Base-by-base conservation (phyloP, 345 rosid species). In the Alliaria petiolata region DNA sequence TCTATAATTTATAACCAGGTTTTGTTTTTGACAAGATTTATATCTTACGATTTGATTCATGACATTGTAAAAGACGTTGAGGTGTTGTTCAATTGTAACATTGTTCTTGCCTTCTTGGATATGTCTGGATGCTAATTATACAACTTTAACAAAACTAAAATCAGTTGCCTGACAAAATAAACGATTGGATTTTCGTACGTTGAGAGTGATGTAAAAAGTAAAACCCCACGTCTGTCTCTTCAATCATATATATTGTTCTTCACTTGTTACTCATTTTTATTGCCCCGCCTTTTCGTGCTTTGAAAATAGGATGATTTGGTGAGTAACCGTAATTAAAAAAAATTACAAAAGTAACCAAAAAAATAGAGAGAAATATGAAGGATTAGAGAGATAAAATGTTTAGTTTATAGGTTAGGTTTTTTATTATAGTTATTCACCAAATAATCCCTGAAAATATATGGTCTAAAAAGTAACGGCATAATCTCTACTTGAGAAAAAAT, bases 151-250 rank as follows among this genome's bases (percentile, higher is more conserved):
- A 44, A 45, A 31, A 6, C 6, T 45, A 26, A 55, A 55, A 6
- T 15, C 47, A 35, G 15, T n/a, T 19, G 22, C 26, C 47, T 45
- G 46, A 36, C 14, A 46, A 69, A 57, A 60, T 49, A 39, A 30
- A 52, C 44, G 44, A 61, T 40, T 71, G 59, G 55, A 13, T 14
- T 15, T 51, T 51, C 34, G 54, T 71, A 61, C 62, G 22, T 25
- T 59, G 50, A 70, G 59, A 69, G 47, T 38, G 58, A 50, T 60
- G 42, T 60, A 62, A 51, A 51, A 71, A 71, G 53, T 43, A 36
- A 44, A 43, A 55, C 76, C 69, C 76, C 69, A 62, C 69, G 4
- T 62, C 28, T 34, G 69, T 71, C 69, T 62, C 19, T 62, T 71
- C 76, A 71, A 62, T 71, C 62, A 71, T 31, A 51, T 31, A 51